Base-by-base conservation (phyloP, 2,329 filamentous ascomycete genomes). In the Lojkania enalia region DNA sequence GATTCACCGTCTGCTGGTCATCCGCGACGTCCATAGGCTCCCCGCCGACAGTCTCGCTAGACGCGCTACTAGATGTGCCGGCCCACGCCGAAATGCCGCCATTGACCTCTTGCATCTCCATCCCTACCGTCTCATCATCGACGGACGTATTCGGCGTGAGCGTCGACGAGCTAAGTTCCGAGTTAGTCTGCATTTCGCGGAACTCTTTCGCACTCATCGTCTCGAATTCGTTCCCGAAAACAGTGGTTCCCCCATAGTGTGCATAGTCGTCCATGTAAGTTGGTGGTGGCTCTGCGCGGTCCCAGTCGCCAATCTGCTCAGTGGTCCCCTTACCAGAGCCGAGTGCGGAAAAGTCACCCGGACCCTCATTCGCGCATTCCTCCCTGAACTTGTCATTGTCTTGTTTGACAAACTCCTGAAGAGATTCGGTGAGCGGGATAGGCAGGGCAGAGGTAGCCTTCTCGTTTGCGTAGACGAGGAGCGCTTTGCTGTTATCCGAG, bases 391-490 rank as follows among this genome's bases (percentile, higher is more conserved):
- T 51, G 2, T 59, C 53, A 35, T 78, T 80, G 52, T 81, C 78
- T 32, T 63, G 64, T 23, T 74, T 69, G n/a, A 79, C 72, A 46
- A 81, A 80, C 20, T 69, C 54, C 30, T 58, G 37, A 11, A 70
- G 60, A 0, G 63, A 49, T 16, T 55, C 54, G 13, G 65, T 40
- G 2, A 68, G 47, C 4, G 58, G 58, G 2, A 52, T 20, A 5
- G 45, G 52, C 3, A 47, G 33, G 16, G 50, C 39, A 7, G 56
- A 51, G 5, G 52, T 54, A 1, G 68, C 68, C 11, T 59, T 58
- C 3, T 79, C 74, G 54, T 75, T 81, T 15, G 81, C 82, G 58
- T 85, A 85, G 2, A 85, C 76, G 7, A 85, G 72, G 1, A 85
- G 63, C 2, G 76, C 79, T 6, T 71, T 74, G 21, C 66, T 72